These are phyloP conservation scores for Hypoxylon intermedium DNA, from an alignment of 495 filamentous ascomycete species.

Conservation along the genomic window DNA sequence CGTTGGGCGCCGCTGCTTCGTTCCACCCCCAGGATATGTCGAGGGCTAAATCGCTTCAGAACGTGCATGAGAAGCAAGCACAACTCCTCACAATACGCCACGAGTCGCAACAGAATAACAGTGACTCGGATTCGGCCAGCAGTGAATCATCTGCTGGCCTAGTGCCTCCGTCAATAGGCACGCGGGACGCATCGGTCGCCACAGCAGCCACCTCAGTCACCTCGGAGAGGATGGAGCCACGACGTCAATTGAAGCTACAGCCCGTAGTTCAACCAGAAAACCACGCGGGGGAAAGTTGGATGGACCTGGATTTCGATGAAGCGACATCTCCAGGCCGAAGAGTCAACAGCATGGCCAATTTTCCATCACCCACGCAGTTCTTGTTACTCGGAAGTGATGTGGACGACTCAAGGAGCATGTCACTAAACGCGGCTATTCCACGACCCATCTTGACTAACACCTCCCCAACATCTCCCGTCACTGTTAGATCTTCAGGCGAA, in stretches of 20 bases:
- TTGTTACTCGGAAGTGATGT: constrained; percentile 14
- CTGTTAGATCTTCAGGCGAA: constrained; percentile 6
- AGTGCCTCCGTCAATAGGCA: constrained; percentile 32
- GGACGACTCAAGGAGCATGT: constrained; percentile 30
- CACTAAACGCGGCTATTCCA: constrained; percentile 21
- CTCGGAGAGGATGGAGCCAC: constrained; percentile 21
- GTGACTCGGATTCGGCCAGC: constrained; percentile 32
- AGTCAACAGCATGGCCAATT: constrained; percentile 33
- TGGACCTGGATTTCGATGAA: constrained; percentile 34
- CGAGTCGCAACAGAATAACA: constrained; percentile 15
- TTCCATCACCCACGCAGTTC: constrained; percentile 19
- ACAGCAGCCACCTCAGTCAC: constrained; percentile 28
- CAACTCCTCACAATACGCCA: constrained; percentile 20
- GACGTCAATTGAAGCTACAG: constrained; percentile 18
- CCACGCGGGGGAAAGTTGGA: constrained; percentile 33
- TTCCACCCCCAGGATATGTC: constrained; percentile 17
- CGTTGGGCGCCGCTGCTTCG: constrained; percentile 27
- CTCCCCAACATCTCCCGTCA: constrained; percentile 11
- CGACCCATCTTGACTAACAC: constrained; percentile 13
- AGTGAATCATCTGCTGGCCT: constrained; percentile 35
- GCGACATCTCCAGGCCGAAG: constrained; percentile 30
- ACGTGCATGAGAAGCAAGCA: constrained; percentile 35
- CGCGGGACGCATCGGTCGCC: constrained; percentile 28
- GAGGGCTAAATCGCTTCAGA: constrained; percentile 37
- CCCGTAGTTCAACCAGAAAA: constrained; percentile 19